A percentile compares a stretch with the other conserved stretches of the same genome.
Conservation (phyloP, 352 stramenopile genomes). For the Elongisporangium senticosum region DNA sequence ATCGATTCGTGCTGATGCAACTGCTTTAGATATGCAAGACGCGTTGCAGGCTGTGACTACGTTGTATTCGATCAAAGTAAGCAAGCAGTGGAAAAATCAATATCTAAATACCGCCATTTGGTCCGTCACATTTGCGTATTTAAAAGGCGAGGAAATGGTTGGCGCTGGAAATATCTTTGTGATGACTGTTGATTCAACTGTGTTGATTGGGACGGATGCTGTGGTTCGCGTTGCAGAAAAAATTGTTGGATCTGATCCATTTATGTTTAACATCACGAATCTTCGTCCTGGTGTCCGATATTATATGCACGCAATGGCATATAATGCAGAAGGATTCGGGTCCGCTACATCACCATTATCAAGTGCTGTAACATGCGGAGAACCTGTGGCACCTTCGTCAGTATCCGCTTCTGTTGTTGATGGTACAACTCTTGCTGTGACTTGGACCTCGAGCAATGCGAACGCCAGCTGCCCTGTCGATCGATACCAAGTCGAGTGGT, state of each 20-base stretch:
- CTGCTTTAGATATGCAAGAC: conserved; percentile 82
- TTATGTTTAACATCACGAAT: conserved; percentile 52
- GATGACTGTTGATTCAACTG: conserved; percentile 46
- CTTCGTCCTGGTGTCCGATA: conserved; percentile 54
- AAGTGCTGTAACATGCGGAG: conserved; percentile 42
- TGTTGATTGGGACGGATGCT: conserved; percentile 59
- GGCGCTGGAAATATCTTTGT: conserved; percentile 88
- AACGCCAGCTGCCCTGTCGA: conserved; percentile 39
- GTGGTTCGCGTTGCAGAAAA: conserved; percentile 71
- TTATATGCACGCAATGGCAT: conserved; percentile 79
- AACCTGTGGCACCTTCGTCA: conserved; percentile 37
- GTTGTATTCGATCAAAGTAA: conserved; percentile 84
- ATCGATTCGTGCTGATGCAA: conserved; percentile 67
- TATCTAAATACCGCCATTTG: conserved; percentile 72
- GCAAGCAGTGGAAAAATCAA: conserved; percentile 29
- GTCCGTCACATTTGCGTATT: conserved; percentile 93
- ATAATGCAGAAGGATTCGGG: conserved; percentile 61
- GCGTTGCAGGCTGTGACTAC: conserved; percentile 65
- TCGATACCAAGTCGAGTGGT: conserved; percentile 78
- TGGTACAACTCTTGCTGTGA: conserved; percentile 45
- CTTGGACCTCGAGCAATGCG: conserved; percentile 31
- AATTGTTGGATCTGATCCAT: conserved; percentile 89
- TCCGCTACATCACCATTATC: conserved; percentile 51
- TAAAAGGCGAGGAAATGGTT: conserved; percentile 88
- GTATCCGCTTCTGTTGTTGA: conserved; percentile 47